Evolutionary conservation across 352 stramenopile genomes (phyloP).

Genomic region (Halophytophthora polymorphica): DNA sequence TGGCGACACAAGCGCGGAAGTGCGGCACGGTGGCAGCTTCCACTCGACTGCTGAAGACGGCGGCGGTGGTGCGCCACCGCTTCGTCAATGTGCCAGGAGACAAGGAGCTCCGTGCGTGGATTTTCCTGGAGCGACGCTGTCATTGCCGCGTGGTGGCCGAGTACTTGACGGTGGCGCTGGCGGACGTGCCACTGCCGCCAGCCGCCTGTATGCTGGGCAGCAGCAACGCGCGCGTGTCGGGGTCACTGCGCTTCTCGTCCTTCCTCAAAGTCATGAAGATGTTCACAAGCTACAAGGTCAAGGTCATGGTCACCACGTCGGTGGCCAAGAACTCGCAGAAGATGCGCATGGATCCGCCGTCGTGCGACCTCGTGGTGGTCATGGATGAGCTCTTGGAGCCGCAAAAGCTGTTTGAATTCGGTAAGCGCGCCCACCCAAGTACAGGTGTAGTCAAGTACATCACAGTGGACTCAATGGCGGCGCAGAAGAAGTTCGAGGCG

Average conservation of each 20-base stretch:
- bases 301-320: slow-evolving; percentile 78
- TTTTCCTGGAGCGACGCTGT: slow-evolving; percentile 71
- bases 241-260: slow-evolving; percentile 57
- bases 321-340: slow-evolving; percentile 56
- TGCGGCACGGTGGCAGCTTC: slow-evolving; percentile 40
- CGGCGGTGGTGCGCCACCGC: slow-evolving; percentile 41
- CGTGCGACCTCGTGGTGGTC: slow-evolving; percentile 66
- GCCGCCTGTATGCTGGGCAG: slow-evolving; percentile 77
- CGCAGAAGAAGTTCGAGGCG: slow-evolving; percentile 60
- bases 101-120: slow-evolving; percentile 36
- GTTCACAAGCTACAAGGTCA: slow-evolving; percentile 50
- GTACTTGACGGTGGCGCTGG: slow-evolving; percentile 57
- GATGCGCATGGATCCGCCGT: slow-evolving; percentile 33
- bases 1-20: slow-evolving; percentile 27
- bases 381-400: slow-evolving; percentile 78
- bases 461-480: slow-evolving; percentile 28
- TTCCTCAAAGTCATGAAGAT: slow-evolving; percentile 66
- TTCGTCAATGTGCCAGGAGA: slow-evolving; percentile 31
- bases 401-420: slow-evolving; percentile 72
- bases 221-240: slow-evolving; percentile 59
- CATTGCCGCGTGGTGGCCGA: slow-evolving; percentile 74
- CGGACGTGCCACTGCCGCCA: slow-evolving; percentile 40
- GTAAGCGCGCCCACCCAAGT: slow-evolving; percentile 32
- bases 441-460: slow-evolving; percentile 71
- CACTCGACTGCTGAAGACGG: slow-evolving; percentile 54